These are phyloP conservation scores for Lepiota subincarnata DNA, from an alignment of 768 basidiomycete genomes.

Conservation along the genomic window DNA sequence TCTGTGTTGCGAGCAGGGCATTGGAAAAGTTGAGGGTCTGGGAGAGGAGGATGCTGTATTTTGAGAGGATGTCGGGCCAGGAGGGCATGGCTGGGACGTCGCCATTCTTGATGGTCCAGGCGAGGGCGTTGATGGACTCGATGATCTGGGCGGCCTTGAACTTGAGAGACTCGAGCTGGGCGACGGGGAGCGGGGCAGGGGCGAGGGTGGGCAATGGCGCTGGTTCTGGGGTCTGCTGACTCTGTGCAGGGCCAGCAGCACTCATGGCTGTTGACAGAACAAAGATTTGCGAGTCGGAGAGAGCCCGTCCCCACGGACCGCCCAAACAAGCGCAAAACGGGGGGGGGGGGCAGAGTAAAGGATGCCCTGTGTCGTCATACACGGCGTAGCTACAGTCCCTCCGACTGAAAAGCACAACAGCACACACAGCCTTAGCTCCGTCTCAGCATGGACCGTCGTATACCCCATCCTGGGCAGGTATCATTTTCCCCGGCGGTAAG, in stretches of 20 bases:
- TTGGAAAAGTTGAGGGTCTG: slow-evolving; percentile 78
- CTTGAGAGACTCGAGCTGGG: slow-evolving; percentile 71
- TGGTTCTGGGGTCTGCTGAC: background rate
- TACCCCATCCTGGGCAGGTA: too few species aligned
- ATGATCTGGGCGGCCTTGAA: slow-evolving; percentile 79
- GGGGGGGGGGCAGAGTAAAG: too few species aligned
- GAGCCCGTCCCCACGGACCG: too few species aligned
- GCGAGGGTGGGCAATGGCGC: slow-evolving; percentile 5
- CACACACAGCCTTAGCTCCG: too few species aligned
- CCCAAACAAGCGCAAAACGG: too few species aligned
- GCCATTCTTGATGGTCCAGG: slow-evolving; percentile 57
- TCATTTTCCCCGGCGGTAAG: slow-evolving; percentile 3
- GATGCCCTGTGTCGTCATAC: too few species aligned
- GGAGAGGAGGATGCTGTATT: slow-evolving; percentile 80
- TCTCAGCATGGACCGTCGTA: too few species aligned
- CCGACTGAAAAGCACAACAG: too few species aligned
- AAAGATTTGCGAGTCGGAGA: too few species aligned
- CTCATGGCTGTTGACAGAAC: background rate
- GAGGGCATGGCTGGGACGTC: slow-evolving; percentile 62
- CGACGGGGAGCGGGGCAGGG: slow-evolving; percentile 44
- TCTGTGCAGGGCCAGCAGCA: background rate
- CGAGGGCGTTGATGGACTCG: slow-evolving; percentile 66
- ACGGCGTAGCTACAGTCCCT: too few species aligned
- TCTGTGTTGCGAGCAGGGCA: slow-evolving; percentile 40
- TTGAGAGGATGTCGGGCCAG: slow-evolving; percentile 84